phyloP scores from a whole-genome alignment of 768 basidiomycete genomes.

The Mycena albidolilacea region DNA sequence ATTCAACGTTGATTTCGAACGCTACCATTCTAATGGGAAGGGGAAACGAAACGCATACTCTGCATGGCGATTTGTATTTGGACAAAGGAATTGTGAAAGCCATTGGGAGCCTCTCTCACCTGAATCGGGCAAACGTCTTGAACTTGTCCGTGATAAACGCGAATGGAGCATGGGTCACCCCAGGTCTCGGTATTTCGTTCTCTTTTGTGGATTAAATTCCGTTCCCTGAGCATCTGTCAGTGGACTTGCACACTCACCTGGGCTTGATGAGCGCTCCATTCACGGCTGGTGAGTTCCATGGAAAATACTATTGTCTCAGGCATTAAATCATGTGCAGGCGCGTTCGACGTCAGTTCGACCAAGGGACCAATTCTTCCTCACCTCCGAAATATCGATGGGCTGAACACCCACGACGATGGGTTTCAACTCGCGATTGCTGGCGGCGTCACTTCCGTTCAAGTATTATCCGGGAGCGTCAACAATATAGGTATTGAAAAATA shows the following conservation, averaged over 20 bases:
- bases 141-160: constrained; percentile 73
- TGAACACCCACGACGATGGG: constrained; percentile 89
- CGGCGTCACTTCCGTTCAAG: constrained; percentile 88
- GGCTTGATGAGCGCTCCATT: constrained; percentile 81
- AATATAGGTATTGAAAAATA: constrained; percentile 69
- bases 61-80: constrained; percentile 78
- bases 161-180: constrained; percentile 77
- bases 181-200: constrained; percentile 64
- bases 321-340: constrained; percentile 49
- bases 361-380: constrained; percentile 82
- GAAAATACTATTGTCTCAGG: neutral
- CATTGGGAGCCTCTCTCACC: constrained; percentile 66
- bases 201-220: constrained; percentile 15
- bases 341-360: constrained; percentile 73
- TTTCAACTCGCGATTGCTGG: constrained; percentile 85
- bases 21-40: constrained; percentile 78
- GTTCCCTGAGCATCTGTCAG: constrained; percentile 51
- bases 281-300: constrained; percentile 51
- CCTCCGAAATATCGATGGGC: constrained; percentile 86
- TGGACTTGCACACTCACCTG: constrained; percentile 86
- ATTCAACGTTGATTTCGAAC: constrained; percentile 78
- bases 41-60: constrained; percentile 65
- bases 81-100: constrained; percentile 75
- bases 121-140: constrained; percentile 51
- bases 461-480: constrained; percentile 84